Percentiles rank a stretch among this genome's conserved stretches.
Evolutionary conservation across 208 protist species (phyloP).

Genomic region (Endotrypanum monterogeii): DNA sequence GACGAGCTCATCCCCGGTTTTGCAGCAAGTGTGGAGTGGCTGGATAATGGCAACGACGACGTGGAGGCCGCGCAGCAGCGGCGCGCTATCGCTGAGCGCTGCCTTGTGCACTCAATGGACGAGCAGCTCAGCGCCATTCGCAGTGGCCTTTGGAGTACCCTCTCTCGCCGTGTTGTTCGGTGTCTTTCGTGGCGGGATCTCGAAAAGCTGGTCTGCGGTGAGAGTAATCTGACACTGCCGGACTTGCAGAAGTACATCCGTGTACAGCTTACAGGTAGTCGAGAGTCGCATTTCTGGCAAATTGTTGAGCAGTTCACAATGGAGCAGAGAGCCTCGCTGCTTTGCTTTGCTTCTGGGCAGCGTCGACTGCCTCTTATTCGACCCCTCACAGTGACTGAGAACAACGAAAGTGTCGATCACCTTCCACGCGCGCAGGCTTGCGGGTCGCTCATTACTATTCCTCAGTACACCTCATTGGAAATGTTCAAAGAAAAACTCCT

Average conservation of each 20-base stretch:
- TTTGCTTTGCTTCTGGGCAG: conserved; percentile 91
- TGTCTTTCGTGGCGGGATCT: conserved; percentile 88
- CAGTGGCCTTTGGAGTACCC: conserved; percentile 71
- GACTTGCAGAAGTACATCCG: conserved; percentile 74
- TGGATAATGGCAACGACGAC: conserved; percentile 39
- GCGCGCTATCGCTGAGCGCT: conserved; percentile 75
- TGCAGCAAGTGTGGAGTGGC: conserved; percentile 43
- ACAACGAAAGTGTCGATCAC: conserved; percentile 77
- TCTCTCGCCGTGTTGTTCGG: conserved; percentile 83
- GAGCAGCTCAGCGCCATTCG: conserved; percentile 83
- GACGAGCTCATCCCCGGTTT: conserved; percentile 87
- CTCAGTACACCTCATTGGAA: conserved; percentile 77
- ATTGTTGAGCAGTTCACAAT: conserved; percentile 82
- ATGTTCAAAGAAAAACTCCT: conserved; percentile 82
- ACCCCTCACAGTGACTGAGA: conserved; percentile 76
- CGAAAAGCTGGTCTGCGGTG: conserved; percentile 81
- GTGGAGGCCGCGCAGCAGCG: conserved; percentile 33
- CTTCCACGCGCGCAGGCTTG: conserved; percentile 91
- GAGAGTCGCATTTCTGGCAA: conserved; percentile 82
- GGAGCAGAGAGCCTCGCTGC: conserved; percentile 77
- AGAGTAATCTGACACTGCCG: conserved; percentile 62
- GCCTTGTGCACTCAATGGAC: conserved; percentile 89
- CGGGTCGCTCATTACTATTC: conserved; percentile 83
- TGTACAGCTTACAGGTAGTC: conserved; percentile 44
- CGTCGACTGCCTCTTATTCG: conserved; percentile 77